A percentile compares a stretch with the other conserved stretches of the same genome.
phyloP scores from a whole-genome alignment of 208 protist species.

The Angomonas desouzai region DNA sequence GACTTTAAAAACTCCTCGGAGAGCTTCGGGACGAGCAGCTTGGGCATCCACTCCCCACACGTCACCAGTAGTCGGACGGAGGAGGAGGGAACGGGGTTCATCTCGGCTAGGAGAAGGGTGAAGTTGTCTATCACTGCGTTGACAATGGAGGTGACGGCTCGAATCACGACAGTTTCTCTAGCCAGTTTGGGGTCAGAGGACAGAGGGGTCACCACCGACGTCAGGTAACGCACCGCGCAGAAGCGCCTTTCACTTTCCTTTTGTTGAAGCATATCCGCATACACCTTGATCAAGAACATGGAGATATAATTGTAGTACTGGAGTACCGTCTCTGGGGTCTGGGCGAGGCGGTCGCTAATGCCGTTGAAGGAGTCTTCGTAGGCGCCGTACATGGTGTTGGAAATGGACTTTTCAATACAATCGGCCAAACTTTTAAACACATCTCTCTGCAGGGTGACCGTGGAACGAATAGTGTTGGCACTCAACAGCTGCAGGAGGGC shows the following conservation, averaged over 20 bases:
- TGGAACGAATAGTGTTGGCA: conserved; percentile 34
- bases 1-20: conserved; percentile 26
- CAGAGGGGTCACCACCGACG: conserved; percentile 49
- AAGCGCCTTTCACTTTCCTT: conserved; percentile 53
- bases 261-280: conserved; percentile 56
- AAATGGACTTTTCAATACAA: conserved; percentile 69
- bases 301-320: conserved; percentile 48
- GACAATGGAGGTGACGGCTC: conserved; percentile 24
- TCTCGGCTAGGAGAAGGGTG: conserved; percentile 56
- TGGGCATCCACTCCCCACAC: conserved; percentile 54
- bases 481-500: conserved; percentile 59
- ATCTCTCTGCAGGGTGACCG: conserved; percentile 38
- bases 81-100: conserved; percentile 78
- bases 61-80: conserved; percentile 75
- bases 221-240: conserved; percentile 69
- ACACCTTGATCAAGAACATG: conserved; percentile 44
- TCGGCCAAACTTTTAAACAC: conserved; percentile 54
- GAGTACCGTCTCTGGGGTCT: conserved; percentile 37
- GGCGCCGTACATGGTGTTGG: conserved; percentile 46
- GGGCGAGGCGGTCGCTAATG: conserved; percentile 58
- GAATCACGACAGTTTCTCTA: conserved; percentile 18
- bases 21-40: conserved; percentile 26
- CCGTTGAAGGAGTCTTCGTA: conserved; percentile 66
- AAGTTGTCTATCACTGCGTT: conserved; percentile 38
- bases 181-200: conserved; percentile 18